Percentiles rank a stretch among this genome's conserved stretches.
phyloP scores from a whole-genome alignment of 148 eudicot species.

The Mesembryanthemum crystallinum region DNA sequence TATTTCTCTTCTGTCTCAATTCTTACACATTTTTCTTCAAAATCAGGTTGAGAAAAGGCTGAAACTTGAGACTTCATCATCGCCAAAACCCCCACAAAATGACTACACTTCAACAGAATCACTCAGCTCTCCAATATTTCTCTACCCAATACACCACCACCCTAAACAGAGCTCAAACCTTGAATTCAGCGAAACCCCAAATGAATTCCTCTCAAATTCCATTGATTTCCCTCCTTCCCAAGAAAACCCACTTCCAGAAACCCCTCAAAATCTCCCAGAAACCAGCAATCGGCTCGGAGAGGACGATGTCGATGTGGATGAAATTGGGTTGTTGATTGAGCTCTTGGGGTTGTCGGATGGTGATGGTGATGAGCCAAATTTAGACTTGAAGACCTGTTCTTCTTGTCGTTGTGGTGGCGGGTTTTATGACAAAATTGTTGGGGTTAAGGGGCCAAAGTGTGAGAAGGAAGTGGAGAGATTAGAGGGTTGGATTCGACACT shows the following conservation, averaged over 20 bases:
- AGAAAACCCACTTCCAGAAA: conserved; percentile 34
- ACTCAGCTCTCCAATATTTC: conserved; percentile 55
- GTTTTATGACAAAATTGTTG: conserved; percentile 68
- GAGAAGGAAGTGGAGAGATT: conserved; percentile 60
- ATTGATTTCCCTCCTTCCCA: conserved; percentile 41
- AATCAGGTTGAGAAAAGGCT: conserved; percentile 72
- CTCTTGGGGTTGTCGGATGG: conserved; percentile 50
- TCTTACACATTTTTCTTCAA: neutral
- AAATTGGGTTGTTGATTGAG: conserved; percentile 55
- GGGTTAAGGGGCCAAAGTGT: conserved; percentile 72
- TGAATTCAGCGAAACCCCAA: conserved; percentile 56
- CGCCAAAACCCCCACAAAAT: conserved; percentile 21
- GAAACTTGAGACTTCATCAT: conserved; percentile 48
- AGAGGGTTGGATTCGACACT: conserved; percentile 72
- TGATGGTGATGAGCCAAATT: conserved; percentile 20
- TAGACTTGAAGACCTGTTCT: conserved; percentile 20
- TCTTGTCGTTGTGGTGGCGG: conserved; percentile 43
- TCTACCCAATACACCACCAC: conserved; percentile 14
- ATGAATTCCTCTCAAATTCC: conserved; percentile 55
- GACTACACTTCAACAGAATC: conserved; percentile 34
- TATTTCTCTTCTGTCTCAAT: neutral
- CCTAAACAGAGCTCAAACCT: conserved; percentile 29
- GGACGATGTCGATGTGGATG: conserved; percentile 28
- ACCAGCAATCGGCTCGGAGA: neutral
- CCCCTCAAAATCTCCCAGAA: conserved; percentile 23